Percentiles rank a stretch among this genome's conserved stretches.
phyloP scores from a whole-genome alignment of 202 grass and related monocot genomes.

The Carex arenaria region DNA sequence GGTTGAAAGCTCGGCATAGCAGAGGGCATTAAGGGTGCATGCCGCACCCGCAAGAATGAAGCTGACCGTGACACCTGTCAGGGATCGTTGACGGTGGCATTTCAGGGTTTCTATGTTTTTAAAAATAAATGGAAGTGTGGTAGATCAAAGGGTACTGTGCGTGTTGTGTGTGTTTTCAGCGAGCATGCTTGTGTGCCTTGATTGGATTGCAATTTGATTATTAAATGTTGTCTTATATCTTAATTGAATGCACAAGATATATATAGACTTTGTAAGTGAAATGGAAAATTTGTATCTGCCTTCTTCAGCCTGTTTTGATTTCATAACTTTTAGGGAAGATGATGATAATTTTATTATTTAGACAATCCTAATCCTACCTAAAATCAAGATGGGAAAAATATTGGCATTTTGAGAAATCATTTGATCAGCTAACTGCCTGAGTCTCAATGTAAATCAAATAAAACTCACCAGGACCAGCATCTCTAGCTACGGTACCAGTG shows the following conservation, averaged over 20 bases:
- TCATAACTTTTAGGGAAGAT: neutral
- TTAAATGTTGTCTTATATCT: neutral
- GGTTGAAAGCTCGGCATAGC: slow-evolving; percentile 91
- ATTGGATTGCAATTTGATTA: neutral
- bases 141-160: neutral
- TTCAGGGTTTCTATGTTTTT: neutral
- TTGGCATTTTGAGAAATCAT: neutral
- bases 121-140: neutral
- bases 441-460: neutral
- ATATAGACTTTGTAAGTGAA: neutral
- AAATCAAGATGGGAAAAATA: neutral
- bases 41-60: slow-evolving; percentile 84
- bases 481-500: slow-evolving; percentile 92
- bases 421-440: neutral
- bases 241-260: neutral
- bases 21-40: slow-evolving; percentile 78
- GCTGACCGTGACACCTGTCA: slow-evolving; percentile 86
- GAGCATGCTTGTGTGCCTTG: neutral
- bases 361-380: neutral
- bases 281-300: neutral
- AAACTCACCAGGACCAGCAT: slow-evolving; percentile 74
- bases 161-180: neutral
- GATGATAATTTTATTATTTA: neutral
- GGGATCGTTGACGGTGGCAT: neutral
- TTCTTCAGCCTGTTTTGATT: neutral